Evolutionary conservation across 768 basidiomycete species (phyloP).

Genomic region (Paxillus rubicundulus): DNA sequence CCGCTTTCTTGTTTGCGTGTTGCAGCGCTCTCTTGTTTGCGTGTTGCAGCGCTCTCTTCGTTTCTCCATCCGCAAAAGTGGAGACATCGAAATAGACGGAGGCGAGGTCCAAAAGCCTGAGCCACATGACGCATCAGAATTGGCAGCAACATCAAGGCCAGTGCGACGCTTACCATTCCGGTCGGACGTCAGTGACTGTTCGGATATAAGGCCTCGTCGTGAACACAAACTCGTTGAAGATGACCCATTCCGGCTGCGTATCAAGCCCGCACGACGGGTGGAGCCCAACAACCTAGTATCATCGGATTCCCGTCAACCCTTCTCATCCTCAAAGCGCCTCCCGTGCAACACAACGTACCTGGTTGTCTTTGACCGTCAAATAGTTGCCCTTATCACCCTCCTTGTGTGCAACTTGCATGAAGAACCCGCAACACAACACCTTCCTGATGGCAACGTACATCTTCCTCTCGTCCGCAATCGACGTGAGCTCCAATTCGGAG

Average conservation of each 20-base stretch:
- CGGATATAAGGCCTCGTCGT: conserved; percentile 89
- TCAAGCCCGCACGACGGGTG: conserved; percentile 90
- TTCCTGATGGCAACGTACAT: conserved; percentile 74
- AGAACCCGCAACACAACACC: conserved; percentile 89
- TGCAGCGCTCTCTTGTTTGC: conserved; percentile 60
- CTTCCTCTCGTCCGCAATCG: conserved; percentile 64
- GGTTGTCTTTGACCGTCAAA: conserved; percentile 92
- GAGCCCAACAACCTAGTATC: conserved; percentile 16
- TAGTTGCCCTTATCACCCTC: conserved; percentile 90
- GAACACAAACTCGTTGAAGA: conserved; percentile 93
- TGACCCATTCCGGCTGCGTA: conserved; percentile 86
- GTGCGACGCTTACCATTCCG: conserved; percentile 70
- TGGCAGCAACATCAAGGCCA: background rate
- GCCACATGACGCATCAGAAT: background rate
- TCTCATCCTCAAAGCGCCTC: background rate
- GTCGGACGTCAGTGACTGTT: conserved; percentile 81
- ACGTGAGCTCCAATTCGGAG: conserved; percentile 75
- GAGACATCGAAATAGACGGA: conserved; percentile 66
- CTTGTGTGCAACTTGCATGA: conserved; percentile 97
- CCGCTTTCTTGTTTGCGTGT: conserved; percentile 53
- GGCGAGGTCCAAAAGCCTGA: conserved; percentile 64
- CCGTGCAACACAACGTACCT: conserved; percentile 43
- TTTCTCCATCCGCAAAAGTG: conserved; percentile 66
- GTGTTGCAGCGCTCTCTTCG: conserved; percentile 61
- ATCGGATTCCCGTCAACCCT: background rate